phyloP scores from a whole-genome alignment of 176 grass and related monocot genomes.

The Melocanna baccifera region DNA sequence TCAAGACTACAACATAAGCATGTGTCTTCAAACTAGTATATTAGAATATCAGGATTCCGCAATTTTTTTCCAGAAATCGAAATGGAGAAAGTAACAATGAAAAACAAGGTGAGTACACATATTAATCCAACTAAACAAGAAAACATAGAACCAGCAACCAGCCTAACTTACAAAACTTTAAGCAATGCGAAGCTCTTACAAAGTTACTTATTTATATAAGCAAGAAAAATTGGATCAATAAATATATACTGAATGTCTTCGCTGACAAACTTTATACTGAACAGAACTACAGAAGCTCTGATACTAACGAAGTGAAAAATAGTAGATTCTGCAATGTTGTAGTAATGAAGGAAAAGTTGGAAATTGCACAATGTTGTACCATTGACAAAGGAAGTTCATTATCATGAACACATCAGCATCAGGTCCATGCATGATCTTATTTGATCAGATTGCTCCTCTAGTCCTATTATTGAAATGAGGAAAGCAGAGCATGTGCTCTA shows the following conservation, averaged over 20 bases:
- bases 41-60: slow-evolving; percentile 6
- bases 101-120: neutral
- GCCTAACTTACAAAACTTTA: neutral
- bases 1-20: neutral
- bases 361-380: neutral
- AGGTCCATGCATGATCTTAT: neutral
- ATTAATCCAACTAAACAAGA: slow-evolving; percentile 1
- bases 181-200: neutral
- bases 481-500: slow-evolving; percentile 1
- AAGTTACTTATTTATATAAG: neutral
- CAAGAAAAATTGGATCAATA: neutral
- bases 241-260: neutral
- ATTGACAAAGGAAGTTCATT: neutral
- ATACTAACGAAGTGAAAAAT: neutral
- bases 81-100: neutral
- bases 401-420: neutral
- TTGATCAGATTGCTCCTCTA: neutral
- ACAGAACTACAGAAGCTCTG: neutral
- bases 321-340: neutral
- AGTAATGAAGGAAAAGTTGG: neutral
- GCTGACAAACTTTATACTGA: neutral
- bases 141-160: neutral
- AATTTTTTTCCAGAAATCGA: neutral
- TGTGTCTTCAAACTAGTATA: neutral
- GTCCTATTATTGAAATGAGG: neutral